Evolutionary conservation across 202 grass and related monocot species (phyloP), one percentile per base, ranked within the genome.

Genomic region (Eragrostis tef): DNA sequence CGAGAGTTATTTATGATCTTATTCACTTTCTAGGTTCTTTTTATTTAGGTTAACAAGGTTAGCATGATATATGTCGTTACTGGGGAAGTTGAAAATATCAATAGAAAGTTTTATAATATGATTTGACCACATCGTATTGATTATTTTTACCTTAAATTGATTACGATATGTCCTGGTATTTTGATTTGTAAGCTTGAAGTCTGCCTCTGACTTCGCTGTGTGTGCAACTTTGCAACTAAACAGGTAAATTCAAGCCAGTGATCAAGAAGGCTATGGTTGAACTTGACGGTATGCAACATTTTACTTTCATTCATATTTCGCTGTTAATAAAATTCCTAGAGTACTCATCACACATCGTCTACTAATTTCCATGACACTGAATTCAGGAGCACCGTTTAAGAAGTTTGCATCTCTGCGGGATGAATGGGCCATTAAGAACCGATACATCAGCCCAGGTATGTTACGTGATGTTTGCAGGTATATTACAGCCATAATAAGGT

Each of bases 191-290:
- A 27, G 11, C 11, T 72, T 22, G 6, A 17, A 10, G 15, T 49
- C 13, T 79, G 58, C 21, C n/a, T n/a, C n/a, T n/a, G n/a, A n/a
- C n/a, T n/a, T 76, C 25, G 79, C 10, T 53, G 5, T 12, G 64
- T 66, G 36, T 86, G n/a, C n/a, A n/a, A n/a, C n/a, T n/a, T n/a
- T n/a, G n/a, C n/a, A n/a, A n/a, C n/a, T n/a, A n/a, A n/a, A n/a
- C n/a, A 99, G 97, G 93, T 71, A 96, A 99, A 71, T 90, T 87
- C 91, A 99, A 99, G 83, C 97, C 93, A 82, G 93, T 99, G 73
- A 96, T 99, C 75, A 99, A 99, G 89, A 99, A 99, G 87, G 97
- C 97, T 65, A 99, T 99, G 97, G 97, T 99, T 44, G 97, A 99
- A 79, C 97, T 99, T 88, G 93, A 99, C 50, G 97, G 97, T 99